A percentile compares a stretch with the other conserved stretches of the same genome.
Evolutionary conservation across 2,329 filamentous ascomycete species (phyloP).

Genomic region (Exserohilum turcica): DNA sequence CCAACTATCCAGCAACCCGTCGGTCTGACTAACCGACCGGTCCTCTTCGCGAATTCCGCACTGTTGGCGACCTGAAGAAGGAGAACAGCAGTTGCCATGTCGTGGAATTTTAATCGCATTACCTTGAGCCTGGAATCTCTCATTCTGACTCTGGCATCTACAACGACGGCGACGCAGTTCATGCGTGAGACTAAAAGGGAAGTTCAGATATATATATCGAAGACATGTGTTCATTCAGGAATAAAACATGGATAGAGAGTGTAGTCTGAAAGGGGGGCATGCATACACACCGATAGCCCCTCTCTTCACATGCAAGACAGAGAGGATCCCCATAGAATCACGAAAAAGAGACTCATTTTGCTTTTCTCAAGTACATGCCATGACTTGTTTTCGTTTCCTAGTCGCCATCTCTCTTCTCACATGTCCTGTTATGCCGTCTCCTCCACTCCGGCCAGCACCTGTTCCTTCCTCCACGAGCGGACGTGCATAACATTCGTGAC

Average conservation of each 20-base stretch:
- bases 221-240: not conserved
- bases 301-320: no score
- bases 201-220: not conserved
- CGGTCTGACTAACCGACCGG: conserved; percentile 23
- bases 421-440: no score
- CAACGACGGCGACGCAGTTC: no score
- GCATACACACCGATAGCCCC: not conserved
- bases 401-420: not conserved
- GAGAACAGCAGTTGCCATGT: conserved; percentile 8
- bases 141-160: no score
- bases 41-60: conserved; percentile 21
- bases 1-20: conserved; percentile 2
- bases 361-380: not conserved
- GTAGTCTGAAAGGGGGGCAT: not conserved
- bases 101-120: not conserved
- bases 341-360: not conserved
- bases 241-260: not conserved
- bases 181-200: not conserved
- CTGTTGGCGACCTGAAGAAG: conserved; percentile 23
- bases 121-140: not conserved
- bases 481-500: no score
- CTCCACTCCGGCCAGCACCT: not conserved
- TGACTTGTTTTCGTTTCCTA: not conserved
- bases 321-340: not conserved
- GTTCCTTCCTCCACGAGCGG: no score